Base-by-base conservation (phyloP, 1,284 basidiomycete genomes). In the Cutaneotrichosporon sp. region DNA sequence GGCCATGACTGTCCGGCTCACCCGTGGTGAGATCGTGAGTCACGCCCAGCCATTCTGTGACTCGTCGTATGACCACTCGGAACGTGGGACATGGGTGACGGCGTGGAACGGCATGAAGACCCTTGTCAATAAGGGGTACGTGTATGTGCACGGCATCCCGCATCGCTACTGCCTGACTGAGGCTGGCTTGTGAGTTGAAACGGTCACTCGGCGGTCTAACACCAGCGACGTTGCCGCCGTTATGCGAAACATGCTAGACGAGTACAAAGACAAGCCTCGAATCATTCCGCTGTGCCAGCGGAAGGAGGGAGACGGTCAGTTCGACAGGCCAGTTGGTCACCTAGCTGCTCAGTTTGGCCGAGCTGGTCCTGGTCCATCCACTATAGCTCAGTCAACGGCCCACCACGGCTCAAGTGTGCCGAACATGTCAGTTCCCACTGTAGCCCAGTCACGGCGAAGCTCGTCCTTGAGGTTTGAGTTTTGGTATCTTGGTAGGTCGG, bases 91-190 rank as follows among this genome's bases (percentile, higher is more conserved):
- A 0, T 68, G 65, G 49, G 64, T 62, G 26, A 74, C 71, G 1
- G 72, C 72, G 14, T 75, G 73, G 73, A 66, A 52, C 39, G 60
- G 62, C 7, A 71, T 72, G 67, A 74, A 73, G 57, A 68, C 69
- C 8, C 55, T 75, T 43, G 55, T 69, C 4, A 61, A 55, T 33
- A 73, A 66, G 51, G 70, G 69, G 5, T 70, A 71, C 54, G 67
- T 73, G 5, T 64, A 65, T 42, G 60, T 65, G 4, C 66, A 63
- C 26, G 73, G 72, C 4, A 72, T 66, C 52, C 72, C 73, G 4
- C 63, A 66, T 38, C 67, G 68, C 35, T 68, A 66, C 43, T 69
- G 63, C 37, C 62, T 75, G 49, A 72, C 71, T 1, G 65, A 70
- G 49, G 72, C 70, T 27, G 73, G 73, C 48, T 71, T 68, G 71